Conservation (phyloP, 441 rosid species). For the Cnidoscolus chayamansa region DNA sequence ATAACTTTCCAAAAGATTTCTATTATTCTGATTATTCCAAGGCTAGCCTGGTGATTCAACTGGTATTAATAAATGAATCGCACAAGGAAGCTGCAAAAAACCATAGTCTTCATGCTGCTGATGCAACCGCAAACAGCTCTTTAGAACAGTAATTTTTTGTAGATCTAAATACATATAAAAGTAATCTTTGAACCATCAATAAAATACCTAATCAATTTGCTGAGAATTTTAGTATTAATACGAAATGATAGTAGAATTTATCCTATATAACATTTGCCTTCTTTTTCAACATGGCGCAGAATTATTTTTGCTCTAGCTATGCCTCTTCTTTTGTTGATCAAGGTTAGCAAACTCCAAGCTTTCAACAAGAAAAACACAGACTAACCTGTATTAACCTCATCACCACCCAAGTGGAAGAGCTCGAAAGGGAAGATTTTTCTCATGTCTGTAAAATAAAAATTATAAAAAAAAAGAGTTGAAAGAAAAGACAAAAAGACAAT, state of each 20-base stretch:
- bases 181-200: neutral
- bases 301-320: neutral
- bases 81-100: neutral
- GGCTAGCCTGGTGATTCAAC: neutral
- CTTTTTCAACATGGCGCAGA: neutral
- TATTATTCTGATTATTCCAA: neutral
- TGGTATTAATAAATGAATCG: neutral
- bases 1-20: neutral
- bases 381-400: constrained; percentile 90
- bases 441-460: constrained; percentile 49
- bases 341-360: constrained; percentile 4
- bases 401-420: constrained; percentile 97
- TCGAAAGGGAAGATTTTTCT: constrained; percentile 91
- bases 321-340: neutral
- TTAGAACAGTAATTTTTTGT: neutral
- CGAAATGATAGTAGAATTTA: neutral
- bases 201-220: neutral
- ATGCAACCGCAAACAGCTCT: constrained; percentile 5
- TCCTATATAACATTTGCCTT: neutral
- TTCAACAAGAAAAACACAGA: constrained; percentile 22
- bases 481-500: neutral
- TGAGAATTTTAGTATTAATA: neutral
- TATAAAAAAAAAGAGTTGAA: neutral
- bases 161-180: neutral
- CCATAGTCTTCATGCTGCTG: neutral